These are phyloP conservation scores for Apiospora aurea DNA, from an alignment of 2,329 filamentous ascomycete species.

Conservation along the genomic window DNA sequence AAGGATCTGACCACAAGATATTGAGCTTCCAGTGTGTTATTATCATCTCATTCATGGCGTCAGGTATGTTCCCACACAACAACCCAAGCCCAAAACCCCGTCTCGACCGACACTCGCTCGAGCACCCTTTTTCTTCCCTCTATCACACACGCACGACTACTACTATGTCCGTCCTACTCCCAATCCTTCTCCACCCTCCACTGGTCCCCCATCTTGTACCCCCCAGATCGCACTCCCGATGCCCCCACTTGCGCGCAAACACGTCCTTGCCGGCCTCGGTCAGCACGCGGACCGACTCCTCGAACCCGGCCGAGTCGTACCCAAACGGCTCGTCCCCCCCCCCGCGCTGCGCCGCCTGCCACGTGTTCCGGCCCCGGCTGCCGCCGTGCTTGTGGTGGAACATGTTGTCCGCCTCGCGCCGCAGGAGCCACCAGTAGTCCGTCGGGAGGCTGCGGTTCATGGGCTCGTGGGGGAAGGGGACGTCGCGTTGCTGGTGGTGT, in stretches of 20 bases:
- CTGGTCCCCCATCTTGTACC: slow-evolving; percentile 50
- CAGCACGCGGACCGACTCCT: slow-evolving; percentile 42
- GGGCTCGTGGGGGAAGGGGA: slow-evolving; percentile 23
- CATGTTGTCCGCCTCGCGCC: slow-evolving; percentile 45
- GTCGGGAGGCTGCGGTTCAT: slow-evolving; percentile 36
- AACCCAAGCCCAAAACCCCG: no score
- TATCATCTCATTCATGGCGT: no score
- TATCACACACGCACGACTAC: not conserved
- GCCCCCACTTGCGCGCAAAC: slow-evolving; percentile 54
- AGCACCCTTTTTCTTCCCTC: not conserved
- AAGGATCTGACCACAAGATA: no score
- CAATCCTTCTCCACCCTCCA: slow-evolving; percentile 55
- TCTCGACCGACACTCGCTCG: not conserved
- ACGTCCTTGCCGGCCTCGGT: slow-evolving; percentile 44
- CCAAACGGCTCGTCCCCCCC: slow-evolving; percentile 52
- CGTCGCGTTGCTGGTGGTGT: slow-evolving; percentile 25
- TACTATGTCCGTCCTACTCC: slow-evolving; percentile 27
- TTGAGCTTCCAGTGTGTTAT: no score
- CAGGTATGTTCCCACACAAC: no score
- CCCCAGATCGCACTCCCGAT: slow-evolving; percentile 52
- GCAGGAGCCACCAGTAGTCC: slow-evolving; percentile 40
- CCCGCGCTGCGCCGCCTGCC: slow-evolving; percentile 50
- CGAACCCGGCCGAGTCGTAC: slow-evolving; percentile 46
- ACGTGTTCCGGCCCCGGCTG: slow-evolving; percentile 48
- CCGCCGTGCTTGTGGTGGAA: slow-evolving; percentile 51